These are phyloP conservation scores for Cucumis cinereus DNA, from an alignment of 306 rosid genomes.

Conservation along the genomic window DNA sequence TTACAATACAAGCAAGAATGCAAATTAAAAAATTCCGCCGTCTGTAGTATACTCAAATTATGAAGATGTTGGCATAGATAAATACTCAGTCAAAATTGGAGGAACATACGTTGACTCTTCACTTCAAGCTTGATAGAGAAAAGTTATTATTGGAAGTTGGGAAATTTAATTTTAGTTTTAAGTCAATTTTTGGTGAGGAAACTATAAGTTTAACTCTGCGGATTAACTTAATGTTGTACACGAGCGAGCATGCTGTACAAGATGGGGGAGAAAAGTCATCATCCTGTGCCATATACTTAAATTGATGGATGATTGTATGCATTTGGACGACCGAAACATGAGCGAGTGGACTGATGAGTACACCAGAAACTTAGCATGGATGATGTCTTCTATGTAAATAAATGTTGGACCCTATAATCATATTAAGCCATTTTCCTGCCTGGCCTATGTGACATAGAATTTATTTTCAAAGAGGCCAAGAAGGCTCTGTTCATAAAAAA, in stretches of 20 bases:
- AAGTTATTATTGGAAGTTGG: not conserved
- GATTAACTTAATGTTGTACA: not conserved
- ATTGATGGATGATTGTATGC: not conserved
- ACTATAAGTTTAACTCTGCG: not conserved
- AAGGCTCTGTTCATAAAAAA: not conserved
- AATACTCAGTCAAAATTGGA: not conserved
- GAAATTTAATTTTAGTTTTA: not conserved
- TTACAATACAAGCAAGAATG: not conserved
- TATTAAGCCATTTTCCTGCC: not conserved
- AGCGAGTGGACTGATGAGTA: not conserved
- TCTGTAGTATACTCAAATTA: no score
- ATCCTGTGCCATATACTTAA: not conserved
- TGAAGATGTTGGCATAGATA: not conserved
- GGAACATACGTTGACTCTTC: not conserved
- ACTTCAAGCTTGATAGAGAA: not conserved
- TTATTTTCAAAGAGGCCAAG: not conserved
- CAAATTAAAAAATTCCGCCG: not conserved
- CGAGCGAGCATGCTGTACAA: not conserved
- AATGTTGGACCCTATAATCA: not conserved
- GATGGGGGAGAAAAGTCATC: not conserved
- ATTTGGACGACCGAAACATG: not conserved
- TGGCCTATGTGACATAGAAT: not conserved
- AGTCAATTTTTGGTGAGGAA: not conserved
- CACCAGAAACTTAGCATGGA: not conserved
- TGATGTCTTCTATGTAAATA: not conserved